Conservation (phyloP, 345 rosid genomes). For the Bruguiera sexangula region DNA sequence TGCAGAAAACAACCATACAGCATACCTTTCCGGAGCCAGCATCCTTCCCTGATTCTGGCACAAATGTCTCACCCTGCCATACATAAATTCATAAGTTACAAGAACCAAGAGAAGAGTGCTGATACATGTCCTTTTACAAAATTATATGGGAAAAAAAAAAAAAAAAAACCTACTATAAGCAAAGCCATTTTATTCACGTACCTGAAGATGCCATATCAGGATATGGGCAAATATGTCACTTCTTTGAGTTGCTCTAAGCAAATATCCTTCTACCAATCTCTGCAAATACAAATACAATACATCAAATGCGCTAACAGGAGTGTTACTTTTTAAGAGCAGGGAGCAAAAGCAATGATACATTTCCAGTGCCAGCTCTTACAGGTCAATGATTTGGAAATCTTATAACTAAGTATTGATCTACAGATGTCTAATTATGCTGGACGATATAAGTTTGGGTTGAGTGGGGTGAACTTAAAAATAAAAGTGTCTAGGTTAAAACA, state of each 20-base stretch:
- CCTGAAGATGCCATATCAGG: conserved; percentile 98
- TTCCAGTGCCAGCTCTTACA: background rate
- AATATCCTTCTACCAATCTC: conserved; percentile 92
- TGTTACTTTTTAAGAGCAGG: background rate
- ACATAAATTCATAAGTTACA: conserved; percentile 18
- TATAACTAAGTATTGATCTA: background rate
- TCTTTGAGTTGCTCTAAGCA: conserved; percentile 95
- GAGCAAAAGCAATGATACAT: background rate
- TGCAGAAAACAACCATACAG: conserved; percentile 1
- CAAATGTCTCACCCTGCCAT: conserved; percentile 76
- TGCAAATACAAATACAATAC: conserved; percentile 35
- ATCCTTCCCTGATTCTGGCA: conserved; percentile 67
- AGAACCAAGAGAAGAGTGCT: background rate
- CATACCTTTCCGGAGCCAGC: conserved; percentile 57
- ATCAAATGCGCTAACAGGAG: background rate
- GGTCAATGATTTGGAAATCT: no score
- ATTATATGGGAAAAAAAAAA: background rate
- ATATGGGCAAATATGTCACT: conserved; percentile 97
- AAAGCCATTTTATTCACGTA: conserved; percentile 24
- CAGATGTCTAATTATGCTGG: background rate
- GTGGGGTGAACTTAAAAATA: background rate
- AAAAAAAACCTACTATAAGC: conserved; percentile 3
- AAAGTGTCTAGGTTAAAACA: no score
- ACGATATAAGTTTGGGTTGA: background rate
- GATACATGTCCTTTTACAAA: conserved; percentile 1